Percentiles rank a stretch among this genome's conserved stretches.
Evolutionary conservation across 176 grass and related monocot genomes (phyloP).

Genomic region (Avena insularis): DNA sequence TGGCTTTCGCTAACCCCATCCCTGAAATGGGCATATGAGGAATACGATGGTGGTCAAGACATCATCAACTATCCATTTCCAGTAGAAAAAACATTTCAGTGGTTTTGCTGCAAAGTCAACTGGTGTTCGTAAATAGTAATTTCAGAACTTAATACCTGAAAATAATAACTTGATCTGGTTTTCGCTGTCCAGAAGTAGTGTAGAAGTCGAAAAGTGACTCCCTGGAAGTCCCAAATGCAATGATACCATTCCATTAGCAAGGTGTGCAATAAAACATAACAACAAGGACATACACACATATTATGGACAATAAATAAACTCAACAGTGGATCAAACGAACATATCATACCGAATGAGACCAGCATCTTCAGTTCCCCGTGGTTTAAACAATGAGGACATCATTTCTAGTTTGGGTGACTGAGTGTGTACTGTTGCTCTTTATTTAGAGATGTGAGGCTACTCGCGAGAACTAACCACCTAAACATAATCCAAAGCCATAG

Average conservation of each 20-base stretch:
- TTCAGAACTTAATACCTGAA: slow-evolving; percentile 62
- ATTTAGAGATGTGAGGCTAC: slow-evolving; percentile 83
- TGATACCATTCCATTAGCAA: background rate
- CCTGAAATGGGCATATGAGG: slow-evolving; percentile 47
- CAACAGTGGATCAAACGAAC: background rate
- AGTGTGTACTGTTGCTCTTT: slow-evolving; percentile 81
- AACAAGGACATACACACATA: background rate
- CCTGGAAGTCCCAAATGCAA: slow-evolving; percentile 44
- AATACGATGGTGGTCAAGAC: background rate
- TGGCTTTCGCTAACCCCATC: slow-evolving; percentile 94
- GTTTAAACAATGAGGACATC: slow-evolving; percentile 86
- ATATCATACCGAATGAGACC: slow-evolving; percentile 50
- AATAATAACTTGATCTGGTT: slow-evolving; percentile 78
- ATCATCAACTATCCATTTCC: slow-evolving; percentile 19
- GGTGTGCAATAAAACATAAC: background rate
- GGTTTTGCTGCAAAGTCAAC: slow-evolving; percentile 1
- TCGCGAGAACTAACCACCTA: slow-evolving; percentile 89
- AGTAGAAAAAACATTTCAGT: background rate
- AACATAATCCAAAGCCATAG: slow-evolving; percentile 10
- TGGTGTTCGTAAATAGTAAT: background rate
- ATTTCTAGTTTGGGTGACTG: slow-evolving; percentile 79
- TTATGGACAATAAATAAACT: background rate
- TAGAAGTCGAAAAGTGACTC: slow-evolving; percentile 89
- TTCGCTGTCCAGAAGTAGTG: slow-evolving; percentile 76
- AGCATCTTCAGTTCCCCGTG: slow-evolving; percentile 49